Base-by-base conservation (phyloP, 768 basidiomycete species). In the Suillus americanus region DNA sequence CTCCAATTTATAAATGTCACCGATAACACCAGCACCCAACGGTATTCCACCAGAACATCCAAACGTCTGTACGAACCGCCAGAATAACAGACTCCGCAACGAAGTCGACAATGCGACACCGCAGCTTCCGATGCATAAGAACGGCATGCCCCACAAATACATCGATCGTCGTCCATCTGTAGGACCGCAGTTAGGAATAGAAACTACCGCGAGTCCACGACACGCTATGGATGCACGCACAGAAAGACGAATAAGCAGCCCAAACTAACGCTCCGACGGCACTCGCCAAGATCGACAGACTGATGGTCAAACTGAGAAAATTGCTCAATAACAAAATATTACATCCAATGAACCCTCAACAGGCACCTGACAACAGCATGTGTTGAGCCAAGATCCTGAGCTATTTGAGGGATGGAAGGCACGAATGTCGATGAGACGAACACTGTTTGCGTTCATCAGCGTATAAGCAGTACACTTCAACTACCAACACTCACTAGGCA, bases 331-430 rank as follows among this genome's bases (percentile, higher is more conserved):
- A 55, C 50, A 12, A 60, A 2, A 53, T 33, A 12, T 12, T 5
- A 30, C 28, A 16, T 9, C 5, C n/a, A 8, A 61, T 10, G 8
- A 35, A 38, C 13, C 16, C 3, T 2, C 16, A 6, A 8, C 3
- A 61, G 66, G 48, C 61, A 86, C 86, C 86, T 89, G 61, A 92
- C 81, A 16, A 88, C 73, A 13, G 83, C 68, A 0, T 82, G 82
- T 0, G 89, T 84, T 0, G 89, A 80, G 28, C 82, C 57, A 12
- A 94, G 74, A 65, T 94, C 91, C 28, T 73, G 75, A 9, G 91
- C 86, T 51, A 95, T 86, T 59, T 89, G 83, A 0, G 91, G 89
- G 64, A 94, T 89, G 0, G 87, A 86, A 0, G 91, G 92, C 3
- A 91, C 81, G 72, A 94, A 92, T 0, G 85, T 85, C 0, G 86